Base-by-base conservation (phyloP, 306 rosid species). In the Prunus persica region DNA sequence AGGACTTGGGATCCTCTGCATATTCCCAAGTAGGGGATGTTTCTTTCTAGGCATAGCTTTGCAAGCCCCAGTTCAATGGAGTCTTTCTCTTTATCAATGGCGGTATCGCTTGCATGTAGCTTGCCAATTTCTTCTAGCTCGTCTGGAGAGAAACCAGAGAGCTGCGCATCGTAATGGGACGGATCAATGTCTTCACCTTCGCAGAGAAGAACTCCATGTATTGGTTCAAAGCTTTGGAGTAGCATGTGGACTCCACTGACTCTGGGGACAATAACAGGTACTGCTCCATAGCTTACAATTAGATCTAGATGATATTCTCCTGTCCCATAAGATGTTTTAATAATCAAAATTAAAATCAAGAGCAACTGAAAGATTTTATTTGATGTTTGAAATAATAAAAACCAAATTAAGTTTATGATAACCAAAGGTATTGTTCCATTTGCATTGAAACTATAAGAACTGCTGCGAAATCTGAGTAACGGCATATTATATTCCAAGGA, bases 291-390 rank as follows among this genome's bases (percentile, higher is more conserved):
- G 8, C 70, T 76, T 49, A 89, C 89, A 51, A 89, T 84, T 28
- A 89, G 94, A 79, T 87, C 91, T 20, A 89, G 91, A 72, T 89
- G 94, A 72, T 89, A 89, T 58, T 89, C 94, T 60, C 94, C 91
- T 89, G 81, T 64, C 57, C 57, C 57, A 18, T 6, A 6, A 38
- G 43, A 38, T 38, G 43, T 38, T 38, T 38, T 38, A 38, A 34
- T 34, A 34, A 34, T 34, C 41, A 38, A 38, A 38, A 38, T 6
- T 0, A 38, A 38, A 38, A 38, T 38, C 9, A 38, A 38, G 43
- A 38, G 43, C 43, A 38, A 38, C 43, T 6, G 43, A 38, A 38
- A 7, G 43, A 38, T 38, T 38, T 38, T 38, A 6, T 38, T 38
- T 38, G 43, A 38, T 38, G 43, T 38, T 38, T 7, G 43, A 38